A percentile compares a stretch with the other conserved stretches of the same genome.
Conservation (phyloP, 176 grass and related monocot species). For the Triticum timopheevii region DNA sequence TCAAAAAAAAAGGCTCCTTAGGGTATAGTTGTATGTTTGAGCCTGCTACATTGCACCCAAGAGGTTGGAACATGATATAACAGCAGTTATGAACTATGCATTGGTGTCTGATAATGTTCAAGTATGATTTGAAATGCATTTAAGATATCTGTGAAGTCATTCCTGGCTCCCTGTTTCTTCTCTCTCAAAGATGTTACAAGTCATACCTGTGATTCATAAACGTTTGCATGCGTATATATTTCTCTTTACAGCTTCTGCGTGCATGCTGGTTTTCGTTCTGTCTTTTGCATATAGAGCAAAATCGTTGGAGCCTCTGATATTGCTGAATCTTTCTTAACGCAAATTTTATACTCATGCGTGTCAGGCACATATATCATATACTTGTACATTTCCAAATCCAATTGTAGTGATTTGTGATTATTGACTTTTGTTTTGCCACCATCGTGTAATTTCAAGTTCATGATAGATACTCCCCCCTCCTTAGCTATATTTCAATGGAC, state of each 20-base stretch:
- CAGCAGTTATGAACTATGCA: neutral
- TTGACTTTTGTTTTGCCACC: neutral
- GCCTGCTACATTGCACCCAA: neutral
- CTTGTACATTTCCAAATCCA: neutral
- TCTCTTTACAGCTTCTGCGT: neutral
- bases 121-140: neutral
- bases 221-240: neutral
- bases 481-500: no score
- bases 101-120: neutral
- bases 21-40: neutral
- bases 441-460: neutral
- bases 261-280: neutral
- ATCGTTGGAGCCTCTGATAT: neutral
- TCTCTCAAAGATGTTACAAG: neutral
- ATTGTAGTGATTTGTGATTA: neutral
- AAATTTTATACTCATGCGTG: neutral
- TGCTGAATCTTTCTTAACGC: neutral
- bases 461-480: neutral
- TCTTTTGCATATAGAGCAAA: neutral
- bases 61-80: neutral
- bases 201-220: neutral
- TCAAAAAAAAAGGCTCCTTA: neutral
- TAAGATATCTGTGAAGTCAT: no score
- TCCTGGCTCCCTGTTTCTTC: neutral
- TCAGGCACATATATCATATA: neutral